Conservation (phyloP, 306 rosid genomes). For the Potentilla sterilis region DNA sequence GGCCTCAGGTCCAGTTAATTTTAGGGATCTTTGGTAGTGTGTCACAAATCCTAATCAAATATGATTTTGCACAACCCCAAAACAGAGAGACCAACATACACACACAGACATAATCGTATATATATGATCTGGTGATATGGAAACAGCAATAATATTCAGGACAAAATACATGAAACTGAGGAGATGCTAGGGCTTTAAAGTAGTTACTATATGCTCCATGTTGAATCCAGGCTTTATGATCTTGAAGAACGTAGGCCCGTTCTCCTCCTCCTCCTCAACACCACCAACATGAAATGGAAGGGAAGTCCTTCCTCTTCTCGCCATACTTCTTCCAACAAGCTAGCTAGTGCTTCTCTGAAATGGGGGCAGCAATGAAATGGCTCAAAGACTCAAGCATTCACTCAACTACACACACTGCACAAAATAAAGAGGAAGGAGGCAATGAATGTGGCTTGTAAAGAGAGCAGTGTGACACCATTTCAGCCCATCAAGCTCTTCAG, state of each 20-base stretch:
- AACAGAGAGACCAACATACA: not conserved
- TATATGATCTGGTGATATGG: not conserved
- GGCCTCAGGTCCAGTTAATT: not conserved
- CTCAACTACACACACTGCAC: not conserved
- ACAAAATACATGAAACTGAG: not conserved
- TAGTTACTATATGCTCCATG: constrained; percentile 23
- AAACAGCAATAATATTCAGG: not conserved
- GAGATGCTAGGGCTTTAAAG: constrained; percentile 1
- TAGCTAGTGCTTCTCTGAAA: not conserved
- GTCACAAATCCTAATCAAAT: not conserved
- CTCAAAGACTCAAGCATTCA: not conserved
- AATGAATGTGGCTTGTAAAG: not conserved
- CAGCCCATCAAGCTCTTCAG: not conserved
- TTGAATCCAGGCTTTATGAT: constrained; percentile 18
- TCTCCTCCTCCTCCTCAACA: not conserved
- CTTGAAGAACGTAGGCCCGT: constrained; percentile 23
- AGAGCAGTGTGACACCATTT: not conserved
- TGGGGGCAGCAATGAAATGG: not conserved
- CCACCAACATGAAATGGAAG: not conserved
- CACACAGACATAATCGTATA: no score
- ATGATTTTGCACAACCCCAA: not conserved
- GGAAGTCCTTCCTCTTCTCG: not conserved
- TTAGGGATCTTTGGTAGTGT: not conserved
- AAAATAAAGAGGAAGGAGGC: not conserved
- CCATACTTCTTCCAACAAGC: not conserved